Base-by-base conservation (phyloP, 2,329 filamentous ascomycete genomes). In the Sporothrix brunneoviolacea region DNA sequence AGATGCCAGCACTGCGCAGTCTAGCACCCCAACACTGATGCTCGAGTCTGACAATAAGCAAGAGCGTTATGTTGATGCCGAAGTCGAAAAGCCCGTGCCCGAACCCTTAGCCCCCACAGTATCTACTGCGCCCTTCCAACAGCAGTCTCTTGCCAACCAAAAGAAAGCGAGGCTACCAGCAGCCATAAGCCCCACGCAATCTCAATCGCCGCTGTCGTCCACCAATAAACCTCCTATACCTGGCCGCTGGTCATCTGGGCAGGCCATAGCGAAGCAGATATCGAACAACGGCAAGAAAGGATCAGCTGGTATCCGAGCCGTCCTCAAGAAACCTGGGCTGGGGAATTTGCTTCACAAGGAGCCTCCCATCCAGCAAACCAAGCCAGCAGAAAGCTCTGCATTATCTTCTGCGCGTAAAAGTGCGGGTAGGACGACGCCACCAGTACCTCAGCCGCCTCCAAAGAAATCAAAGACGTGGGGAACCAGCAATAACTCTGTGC, bases 241-340 rank as follows among this genome's bases (percentile, higher is more conserved):
- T 1, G 39, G 44, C 19, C 50, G 44, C 6, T n/a, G 19, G 5
- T 33, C 39, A 10, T 48, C 44, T 2, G 30, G 45, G 2, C 40
- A 38, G 6, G n/a, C 45, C 6, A 19, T 36, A 24, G 8, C 28
- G 47, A 51, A 36, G 21, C 42, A 42, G 3, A 1, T 32, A 4
- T 10, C 37, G 3, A 21, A 7, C 15, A 19, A 18, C 12, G 50
- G 48, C 8, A 52, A 43, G 13, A 50, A 36, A 13, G 10, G 24
- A 9, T 44, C 37, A 2, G 21, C 18, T 4, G 65, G 72, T 1
- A 62, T 81, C 37, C 72, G 75, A 32, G 72, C 74, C 48, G 77
- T 70, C 4, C 61, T 82, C 50, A 76, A 74, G 50, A 68, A 74
- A 3, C 65, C 72, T 7, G 67, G 70, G 1, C 60, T 79, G 7